Conservation (phyloP, 1,284 basidiomycete species). For the Clitocybe nebularis region DNA sequence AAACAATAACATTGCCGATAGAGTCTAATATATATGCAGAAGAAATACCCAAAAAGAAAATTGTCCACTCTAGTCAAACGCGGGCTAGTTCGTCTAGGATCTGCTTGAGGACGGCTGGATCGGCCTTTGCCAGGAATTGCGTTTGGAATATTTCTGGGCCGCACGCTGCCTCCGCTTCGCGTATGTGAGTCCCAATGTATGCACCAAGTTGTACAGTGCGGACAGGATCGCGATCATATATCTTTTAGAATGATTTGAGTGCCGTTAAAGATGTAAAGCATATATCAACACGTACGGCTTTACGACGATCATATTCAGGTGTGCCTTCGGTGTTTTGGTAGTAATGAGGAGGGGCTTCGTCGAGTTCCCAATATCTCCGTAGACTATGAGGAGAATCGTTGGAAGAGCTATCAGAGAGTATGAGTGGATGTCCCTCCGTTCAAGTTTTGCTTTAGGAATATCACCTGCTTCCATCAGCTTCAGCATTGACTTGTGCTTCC, state of each 20-base stretch:
- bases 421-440: neutral
- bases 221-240: conserved; percentile 66
- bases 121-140: conserved; percentile 59
- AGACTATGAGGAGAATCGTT: conserved; percentile 34
- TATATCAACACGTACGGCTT: conserved; percentile 43
- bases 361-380: conserved; percentile 63
- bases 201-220: conserved; percentile 56
- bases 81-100: conserved; percentile 51
- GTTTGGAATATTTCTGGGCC: conserved; percentile 56
- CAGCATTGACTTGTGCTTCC: conserved; percentile 53
- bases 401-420: conserved; percentile 8
- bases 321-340: conserved; percentile 61
- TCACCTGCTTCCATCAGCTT: conserved; percentile 26
- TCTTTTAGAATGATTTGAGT: conserved; percentile 44
- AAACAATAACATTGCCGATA: too few species aligned
- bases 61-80: neutral
- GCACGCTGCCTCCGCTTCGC: conserved; percentile 54
- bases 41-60: too few species aligned
- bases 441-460: conserved; percentile 10
- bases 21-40: too few species aligned
- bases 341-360: conserved; percentile 49
- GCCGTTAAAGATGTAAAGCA: neutral
- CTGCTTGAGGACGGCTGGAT: conserved; percentile 66
- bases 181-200: conserved; percentile 53
- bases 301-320: conserved; percentile 66